Evolutionary conservation across 805 yeast genomes (phyloP).

Genomic region (Teunomyces cretensis): DNA sequence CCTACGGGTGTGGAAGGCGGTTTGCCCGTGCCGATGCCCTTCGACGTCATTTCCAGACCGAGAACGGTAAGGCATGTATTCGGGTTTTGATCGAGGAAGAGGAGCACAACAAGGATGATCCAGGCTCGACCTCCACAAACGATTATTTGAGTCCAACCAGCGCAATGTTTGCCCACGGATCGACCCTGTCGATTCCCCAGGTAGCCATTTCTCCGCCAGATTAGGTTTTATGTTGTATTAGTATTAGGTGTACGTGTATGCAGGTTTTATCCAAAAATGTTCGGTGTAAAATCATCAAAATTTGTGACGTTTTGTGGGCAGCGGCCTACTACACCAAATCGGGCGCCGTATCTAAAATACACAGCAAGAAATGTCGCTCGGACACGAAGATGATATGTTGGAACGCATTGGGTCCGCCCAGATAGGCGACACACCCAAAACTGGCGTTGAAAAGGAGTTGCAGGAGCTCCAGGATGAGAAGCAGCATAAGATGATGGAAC

Average conservation of each 20-base stretch:
- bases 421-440: not conserved
- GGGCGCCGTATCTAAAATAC: too few relatives aligned
- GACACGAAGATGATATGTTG: constrained; percentile 33
- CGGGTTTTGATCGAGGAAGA: constrained; percentile 42
- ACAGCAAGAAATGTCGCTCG: constrained; percentile 18
- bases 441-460: constrained; percentile 24
- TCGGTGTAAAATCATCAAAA: too few relatives aligned
- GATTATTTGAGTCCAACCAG: constrained; percentile 19
- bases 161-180: constrained; percentile 5
- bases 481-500: constrained; percentile 31
- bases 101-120: constrained; percentile 19
- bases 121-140: constrained; percentile 4
- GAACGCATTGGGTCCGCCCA: constrained; percentile 16
- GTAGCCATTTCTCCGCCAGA: constrained; percentile 44
- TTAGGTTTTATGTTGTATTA: constrained; percentile 5
- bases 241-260: not conserved
- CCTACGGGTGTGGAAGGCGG: constrained; percentile 46
- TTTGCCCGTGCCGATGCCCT: constrained; percentile 49
- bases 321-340: too few relatives aligned
- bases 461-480: constrained; percentile 25
- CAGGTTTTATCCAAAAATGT: not conserved
- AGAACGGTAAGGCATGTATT: constrained; percentile 46
- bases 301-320: too few relatives aligned
- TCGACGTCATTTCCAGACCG: constrained; percentile 46
- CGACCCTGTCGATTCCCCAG: constrained; percentile 19